Evolutionary conservation across 2,329 filamentous ascomycete genomes (phyloP).

Genomic region (Hawksworthiomyces lignivorus): DNA sequence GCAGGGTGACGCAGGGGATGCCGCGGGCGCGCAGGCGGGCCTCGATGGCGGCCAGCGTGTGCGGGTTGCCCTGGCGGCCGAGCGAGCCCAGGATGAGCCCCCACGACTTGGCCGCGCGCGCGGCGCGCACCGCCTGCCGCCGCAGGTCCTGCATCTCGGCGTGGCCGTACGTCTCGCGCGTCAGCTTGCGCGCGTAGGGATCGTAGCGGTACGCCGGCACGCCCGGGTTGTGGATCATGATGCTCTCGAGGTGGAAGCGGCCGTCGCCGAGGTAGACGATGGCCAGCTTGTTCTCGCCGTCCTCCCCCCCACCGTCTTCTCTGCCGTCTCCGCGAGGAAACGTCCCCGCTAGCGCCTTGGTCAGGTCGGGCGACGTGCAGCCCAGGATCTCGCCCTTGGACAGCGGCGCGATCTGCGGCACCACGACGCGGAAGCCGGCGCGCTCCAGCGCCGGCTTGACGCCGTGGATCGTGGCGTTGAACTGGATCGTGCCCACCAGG

Average conservation of each 20-base stretch:
- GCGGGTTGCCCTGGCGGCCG: slow-evolving; percentile 89
- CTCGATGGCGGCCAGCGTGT: slow-evolving; percentile 85
- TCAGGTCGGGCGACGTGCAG: slow-evolving; percentile 72
- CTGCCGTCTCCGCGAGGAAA: too few species aligned
- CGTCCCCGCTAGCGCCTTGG: slow-evolving; percentile 13
- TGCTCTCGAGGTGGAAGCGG: slow-evolving; percentile 91
- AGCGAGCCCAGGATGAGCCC: slow-evolving; percentile 89
- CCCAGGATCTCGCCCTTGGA: slow-evolving; percentile 94
- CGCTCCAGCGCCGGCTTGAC: slow-evolving; percentile 69
- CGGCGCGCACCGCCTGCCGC: slow-evolving; percentile 65
- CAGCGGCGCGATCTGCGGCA: slow-evolving; percentile 87
- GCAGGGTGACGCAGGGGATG: slow-evolving; percentile 74
- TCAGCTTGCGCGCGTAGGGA: slow-evolving; percentile 87
- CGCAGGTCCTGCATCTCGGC: slow-evolving; percentile 81
- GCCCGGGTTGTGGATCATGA: slow-evolving; percentile 95
- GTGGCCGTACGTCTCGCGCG: slow-evolving; percentile 86
- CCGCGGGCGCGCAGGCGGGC: slow-evolving; percentile 60
- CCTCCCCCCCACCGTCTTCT: slow-evolving; percentile 21
- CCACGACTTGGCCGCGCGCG: slow-evolving; percentile 67
- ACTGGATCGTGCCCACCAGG: slow-evolving; percentile 94
- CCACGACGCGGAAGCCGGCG: slow-evolving; percentile 75
- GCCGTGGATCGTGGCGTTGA: slow-evolving; percentile 93
- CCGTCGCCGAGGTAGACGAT: slow-evolving; percentile 89
- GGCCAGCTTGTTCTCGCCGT: slow-evolving; percentile 54
- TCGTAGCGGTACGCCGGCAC: slow-evolving; percentile 94